These are phyloP conservation scores for Candida ficus DNA, from an alignment of 805 yeast species.

Conservation along the genomic window DNA sequence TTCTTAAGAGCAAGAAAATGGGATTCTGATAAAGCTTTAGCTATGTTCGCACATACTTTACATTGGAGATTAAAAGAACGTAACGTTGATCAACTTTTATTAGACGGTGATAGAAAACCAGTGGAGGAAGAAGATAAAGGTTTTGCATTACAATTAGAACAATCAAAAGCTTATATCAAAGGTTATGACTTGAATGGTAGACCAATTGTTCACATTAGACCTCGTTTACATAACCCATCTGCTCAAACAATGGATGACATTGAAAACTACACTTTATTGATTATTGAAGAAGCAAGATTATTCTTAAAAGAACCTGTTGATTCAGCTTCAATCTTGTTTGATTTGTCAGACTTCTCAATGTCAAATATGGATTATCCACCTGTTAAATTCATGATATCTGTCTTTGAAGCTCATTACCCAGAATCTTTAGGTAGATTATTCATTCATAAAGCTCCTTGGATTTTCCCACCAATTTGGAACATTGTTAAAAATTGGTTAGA, in stretches of 20 bases:
- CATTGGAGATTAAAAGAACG: constrained; percentile 68
- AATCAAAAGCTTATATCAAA: constrained; percentile 66
- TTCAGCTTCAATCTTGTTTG: constrained; percentile 80
- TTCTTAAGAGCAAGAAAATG: constrained; percentile 86
- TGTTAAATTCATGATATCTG: constrained; percentile 81
- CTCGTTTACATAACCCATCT: constrained; percentile 64
- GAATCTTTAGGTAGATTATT: constrained; percentile 82
- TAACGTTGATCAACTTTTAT: constrained; percentile 55
- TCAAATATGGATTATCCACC: constrained; percentile 91
- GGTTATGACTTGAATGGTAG: constrained; percentile 72
- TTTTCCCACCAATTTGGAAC: constrained; percentile 92
- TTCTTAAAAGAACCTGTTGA: constrained; percentile 71
- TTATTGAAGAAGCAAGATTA: constrained; percentile 80
- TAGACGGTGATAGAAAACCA: constrained; percentile 66
- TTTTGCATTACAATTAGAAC: constrained; percentile 36
- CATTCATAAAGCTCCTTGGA: constrained; percentile 96
- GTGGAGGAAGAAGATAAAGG: constrained; percentile 41
- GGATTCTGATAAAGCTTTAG: constrained; percentile 60
- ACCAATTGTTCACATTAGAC: constrained; percentile 79
- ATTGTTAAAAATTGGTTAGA: constrained; percentile 89
- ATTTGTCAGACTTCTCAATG: constrained; percentile 78
- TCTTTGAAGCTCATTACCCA: constrained; percentile 96
- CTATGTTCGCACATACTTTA: constrained; percentile 68
- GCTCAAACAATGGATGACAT: constrained; percentile 69
- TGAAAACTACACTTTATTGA: constrained; percentile 65